Conservation (phyloP, 2,329 filamentous ascomycete genomes). For the Talaromyces rugulosus region DNA sequence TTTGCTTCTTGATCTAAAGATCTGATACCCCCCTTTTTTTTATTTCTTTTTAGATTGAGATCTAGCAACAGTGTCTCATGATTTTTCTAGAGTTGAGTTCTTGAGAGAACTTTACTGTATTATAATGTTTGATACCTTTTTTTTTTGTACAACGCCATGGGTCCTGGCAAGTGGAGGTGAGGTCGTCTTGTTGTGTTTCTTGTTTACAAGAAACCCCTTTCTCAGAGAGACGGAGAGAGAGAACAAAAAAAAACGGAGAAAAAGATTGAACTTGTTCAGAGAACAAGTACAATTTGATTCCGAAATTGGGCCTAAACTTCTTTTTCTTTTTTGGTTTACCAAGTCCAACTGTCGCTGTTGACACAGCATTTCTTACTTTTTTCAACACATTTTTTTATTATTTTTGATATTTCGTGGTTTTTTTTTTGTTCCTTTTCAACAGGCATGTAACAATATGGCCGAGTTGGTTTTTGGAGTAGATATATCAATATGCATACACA, state of each 20-base stretch:
- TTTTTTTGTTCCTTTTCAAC: neutral
- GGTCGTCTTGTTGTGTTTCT: neutral
- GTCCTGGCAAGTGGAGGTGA: neutral
- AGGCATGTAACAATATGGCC: conserved; percentile 5
- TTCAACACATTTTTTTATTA: neutral
- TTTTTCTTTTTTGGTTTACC: neutral
- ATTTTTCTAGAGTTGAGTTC: neutral
- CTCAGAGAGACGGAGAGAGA: neutral
- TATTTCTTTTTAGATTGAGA: conserved; percentile 5
- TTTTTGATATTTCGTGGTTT: neutral
- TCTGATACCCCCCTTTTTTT: conserved; percentile 14
- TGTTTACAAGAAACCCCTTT: neutral
- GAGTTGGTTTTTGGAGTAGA: neutral
- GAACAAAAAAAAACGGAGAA: neutral
- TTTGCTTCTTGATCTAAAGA: conserved; percentile 14
- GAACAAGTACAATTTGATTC: neutral
- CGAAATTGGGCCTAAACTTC: neutral
- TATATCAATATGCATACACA: neutral
- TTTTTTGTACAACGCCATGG: neutral
- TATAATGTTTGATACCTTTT: conserved; percentile 2
- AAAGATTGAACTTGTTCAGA: neutral
- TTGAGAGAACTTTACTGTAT: neutral
- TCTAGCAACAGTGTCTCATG: conserved; percentile 9
- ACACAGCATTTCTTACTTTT: conserved; percentile 6
- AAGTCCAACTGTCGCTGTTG: conserved; percentile 2